Evolutionary conservation across 768 basidiomycete species (phyloP).

Genomic region (Suillus bovinus): DNA sequence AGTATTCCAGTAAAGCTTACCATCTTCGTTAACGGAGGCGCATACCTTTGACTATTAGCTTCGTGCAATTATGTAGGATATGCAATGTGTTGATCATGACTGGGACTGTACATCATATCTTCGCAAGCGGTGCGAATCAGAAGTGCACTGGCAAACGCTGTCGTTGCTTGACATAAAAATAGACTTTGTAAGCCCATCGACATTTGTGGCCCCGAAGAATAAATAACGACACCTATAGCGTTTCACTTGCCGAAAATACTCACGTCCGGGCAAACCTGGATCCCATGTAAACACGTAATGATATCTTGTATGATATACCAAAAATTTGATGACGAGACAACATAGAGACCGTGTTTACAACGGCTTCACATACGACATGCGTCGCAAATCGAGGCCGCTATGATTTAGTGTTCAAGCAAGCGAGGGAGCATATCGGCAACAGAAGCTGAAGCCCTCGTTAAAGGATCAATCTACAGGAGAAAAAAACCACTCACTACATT

Average conservation of each 20-base stretch:
- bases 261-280: conserved; percentile 1
- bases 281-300: neutral
- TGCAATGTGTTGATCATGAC: neutral
- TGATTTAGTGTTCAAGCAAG: neutral
- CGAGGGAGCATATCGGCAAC: neutral
- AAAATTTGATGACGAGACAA: neutral
- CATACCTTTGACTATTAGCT: neutral
- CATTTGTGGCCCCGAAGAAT: neutral
- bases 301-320: neutral
- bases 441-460: neutral
- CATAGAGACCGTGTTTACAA: neutral
- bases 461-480: neutral
- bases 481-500: conserved; percentile 1
- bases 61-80: neutral
- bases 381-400: neutral
- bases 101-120: conserved; percentile 1
- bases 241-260: conserved; percentile 1
- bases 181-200: neutral
- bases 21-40: neutral
- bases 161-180: conserved; percentile 5
- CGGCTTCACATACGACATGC: neutral
- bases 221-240: neutral
- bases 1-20: neutral
- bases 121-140: conserved; percentile 1
- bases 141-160: conserved; percentile 5